Conservation (phyloP, 139 green algal species). For the Eudorina sp. region DNA sequence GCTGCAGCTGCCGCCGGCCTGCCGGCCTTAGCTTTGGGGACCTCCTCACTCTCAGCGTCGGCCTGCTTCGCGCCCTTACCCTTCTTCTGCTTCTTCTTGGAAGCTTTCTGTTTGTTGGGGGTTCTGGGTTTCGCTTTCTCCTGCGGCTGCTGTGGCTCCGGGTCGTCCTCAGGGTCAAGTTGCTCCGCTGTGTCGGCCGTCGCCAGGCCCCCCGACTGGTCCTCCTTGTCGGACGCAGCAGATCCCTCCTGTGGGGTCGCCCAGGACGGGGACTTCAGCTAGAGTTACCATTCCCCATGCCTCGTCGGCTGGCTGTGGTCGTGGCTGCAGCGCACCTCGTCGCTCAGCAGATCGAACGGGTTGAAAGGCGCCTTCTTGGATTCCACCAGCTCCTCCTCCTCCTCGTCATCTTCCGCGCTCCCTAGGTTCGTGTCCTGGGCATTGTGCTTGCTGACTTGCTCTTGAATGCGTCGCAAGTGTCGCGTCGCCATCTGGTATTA, state of each 20-base stretch:
- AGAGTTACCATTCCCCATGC: no score
- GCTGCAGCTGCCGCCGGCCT: constrained; percentile 39
- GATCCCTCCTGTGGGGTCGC: neutral
- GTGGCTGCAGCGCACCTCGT: constrained; percentile 63
- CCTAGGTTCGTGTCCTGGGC: neutral
- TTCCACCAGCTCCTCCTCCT: neutral
- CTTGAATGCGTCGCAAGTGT: constrained; percentile 39
- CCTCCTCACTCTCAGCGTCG: constrained; percentile 22
- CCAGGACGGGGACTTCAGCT: no score
- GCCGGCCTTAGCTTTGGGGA: neutral
- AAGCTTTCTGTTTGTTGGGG: neutral
- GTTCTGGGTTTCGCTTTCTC: neutral
- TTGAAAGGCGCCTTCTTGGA: constrained; percentile 68
- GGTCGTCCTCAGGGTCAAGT: constrained; percentile 6
- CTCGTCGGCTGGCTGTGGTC: no score
- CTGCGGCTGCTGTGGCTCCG: constrained; percentile 16
- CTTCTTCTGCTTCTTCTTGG: constrained; percentile 61
- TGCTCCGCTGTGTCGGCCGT: neutral
- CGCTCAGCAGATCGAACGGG: constrained; percentile 77
- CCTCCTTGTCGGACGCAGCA: neutral
- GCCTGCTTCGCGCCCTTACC: constrained; percentile 23
- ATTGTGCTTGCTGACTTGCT: constrained; percentile 43
- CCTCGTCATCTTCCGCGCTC: constrained; percentile 32
- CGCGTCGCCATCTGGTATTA: constrained; percentile 36
- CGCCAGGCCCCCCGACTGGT: neutral